These are phyloP conservation scores for Helminthosporium solani DNA, from an alignment of 2,329 filamentous ascomycete genomes.

Conservation along the genomic window DNA sequence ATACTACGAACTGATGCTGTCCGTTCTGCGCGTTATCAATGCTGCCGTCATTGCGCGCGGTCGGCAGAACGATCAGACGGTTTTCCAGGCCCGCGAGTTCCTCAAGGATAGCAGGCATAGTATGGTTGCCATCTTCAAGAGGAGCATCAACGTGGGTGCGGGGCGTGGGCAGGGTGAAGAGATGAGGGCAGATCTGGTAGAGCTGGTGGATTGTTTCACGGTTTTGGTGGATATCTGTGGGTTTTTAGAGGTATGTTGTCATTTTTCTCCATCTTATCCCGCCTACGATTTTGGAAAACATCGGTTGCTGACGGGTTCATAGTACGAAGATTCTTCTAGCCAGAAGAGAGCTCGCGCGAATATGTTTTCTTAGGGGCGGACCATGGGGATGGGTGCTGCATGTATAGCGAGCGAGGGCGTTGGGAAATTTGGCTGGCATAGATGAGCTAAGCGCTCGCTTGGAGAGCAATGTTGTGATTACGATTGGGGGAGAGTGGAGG, in stretches of 20 bases:
- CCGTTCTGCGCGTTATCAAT: slow-evolving; percentile 77
- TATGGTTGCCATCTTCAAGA: slow-evolving; percentile 87
- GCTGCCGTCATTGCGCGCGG: slow-evolving; percentile 80
- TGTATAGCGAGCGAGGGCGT: slow-evolving; percentile 23
- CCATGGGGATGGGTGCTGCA: neutral
- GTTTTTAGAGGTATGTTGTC: slow-evolving; percentile 73
- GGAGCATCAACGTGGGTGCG: slow-evolving; percentile 73
- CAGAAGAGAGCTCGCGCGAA: slow-evolving; percentile 18
- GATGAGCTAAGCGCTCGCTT: too few species aligned
- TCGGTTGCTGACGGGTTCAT: neutral
- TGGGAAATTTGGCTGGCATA: slow-evolving; percentile 42
- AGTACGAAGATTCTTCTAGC: slow-evolving; percentile 33
- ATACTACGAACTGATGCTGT: slow-evolving; percentile 81
- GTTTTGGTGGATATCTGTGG: slow-evolving; percentile 78
- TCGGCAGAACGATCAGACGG: slow-evolving; percentile 70
- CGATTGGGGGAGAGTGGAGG: slow-evolving; percentile 8
- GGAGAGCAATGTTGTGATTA: slow-evolving; percentile 46
- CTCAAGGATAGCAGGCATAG: slow-evolving; percentile 78
- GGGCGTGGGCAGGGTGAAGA: slow-evolving; percentile 50
- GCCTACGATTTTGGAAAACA: too few species aligned
- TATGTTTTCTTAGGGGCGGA: slow-evolving; percentile 13
- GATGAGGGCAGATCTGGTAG: slow-evolving; percentile 65
- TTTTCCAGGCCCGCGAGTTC: slow-evolving; percentile 77
- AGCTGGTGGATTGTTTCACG: slow-evolving; percentile 82
- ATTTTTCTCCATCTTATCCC: neutral